Percentiles rank a stretch among this genome's conserved stretches.
Conservation (phyloP, 345 rosid genomes). For the Triadica sebifera region DNA sequence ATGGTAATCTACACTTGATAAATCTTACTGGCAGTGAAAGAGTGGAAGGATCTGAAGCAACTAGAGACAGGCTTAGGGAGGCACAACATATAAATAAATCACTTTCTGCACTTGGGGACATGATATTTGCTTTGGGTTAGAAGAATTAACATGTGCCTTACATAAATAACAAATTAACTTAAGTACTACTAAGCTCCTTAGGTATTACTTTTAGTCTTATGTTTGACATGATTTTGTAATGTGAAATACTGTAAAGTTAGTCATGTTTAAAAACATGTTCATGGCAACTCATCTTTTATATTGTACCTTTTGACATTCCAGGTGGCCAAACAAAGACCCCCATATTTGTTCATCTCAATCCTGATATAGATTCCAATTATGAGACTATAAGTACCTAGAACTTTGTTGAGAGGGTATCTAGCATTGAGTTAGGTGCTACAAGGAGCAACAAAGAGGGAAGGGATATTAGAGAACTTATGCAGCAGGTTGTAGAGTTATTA, state of each 20-base stretch:
- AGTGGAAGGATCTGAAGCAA: slow-evolving; percentile 94
- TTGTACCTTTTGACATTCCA: slow-evolving; percentile 26
- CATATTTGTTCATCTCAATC: slow-evolving; percentile 95
- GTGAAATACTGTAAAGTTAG: too few relatives aligned
- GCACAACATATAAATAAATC: slow-evolving; percentile 97
- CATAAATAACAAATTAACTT: slow-evolving; percentile 93
- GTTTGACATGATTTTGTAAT: not conserved
- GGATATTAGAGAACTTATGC: too few relatives aligned
- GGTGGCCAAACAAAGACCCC: slow-evolving; percentile 98
- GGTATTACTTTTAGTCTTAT: too few relatives aligned
- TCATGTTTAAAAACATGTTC: not conserved
- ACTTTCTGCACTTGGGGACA: slow-evolving; percentile 93
- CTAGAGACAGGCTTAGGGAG: slow-evolving; percentile 93
- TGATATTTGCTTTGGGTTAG: slow-evolving; percentile 82
- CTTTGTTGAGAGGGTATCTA: slow-evolving; percentile 96
- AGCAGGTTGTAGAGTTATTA: too few relatives aligned
- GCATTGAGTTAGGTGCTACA: slow-evolving; percentile 96
- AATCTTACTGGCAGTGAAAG: too few relatives aligned
- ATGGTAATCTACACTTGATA: slow-evolving; percentile 80
- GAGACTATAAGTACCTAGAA: slow-evolving; percentile 91
- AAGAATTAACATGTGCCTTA: slow-evolving; percentile 86
- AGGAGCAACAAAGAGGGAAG: slow-evolving; percentile 84
- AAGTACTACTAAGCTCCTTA: slow-evolving; percentile 95
- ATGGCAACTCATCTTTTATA: slow-evolving; percentile 3
- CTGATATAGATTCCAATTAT: slow-evolving; percentile 82